Base-by-base conservation (phyloP, 352 stramenopile species). In the Globisporangium cederbergense region DNA sequence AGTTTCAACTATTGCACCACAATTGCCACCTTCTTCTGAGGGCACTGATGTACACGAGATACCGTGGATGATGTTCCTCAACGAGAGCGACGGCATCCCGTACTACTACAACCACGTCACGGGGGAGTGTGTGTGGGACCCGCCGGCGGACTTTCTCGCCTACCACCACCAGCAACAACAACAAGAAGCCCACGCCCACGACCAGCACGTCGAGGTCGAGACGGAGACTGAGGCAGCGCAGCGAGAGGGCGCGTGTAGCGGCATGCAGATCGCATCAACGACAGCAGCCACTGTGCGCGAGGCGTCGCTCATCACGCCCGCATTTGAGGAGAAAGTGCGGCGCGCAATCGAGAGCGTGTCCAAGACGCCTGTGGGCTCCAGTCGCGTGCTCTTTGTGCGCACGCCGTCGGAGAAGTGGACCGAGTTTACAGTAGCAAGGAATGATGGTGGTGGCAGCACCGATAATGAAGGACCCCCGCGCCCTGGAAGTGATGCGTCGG, bases 91-190 rank as follows among this genome's bases (percentile, higher is more conserved):
- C 28, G 78, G 77, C 10, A 60, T 78, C 16, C 79, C 81, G 30
- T 93, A 93, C 63, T 93, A 91, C 65, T 89, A 89, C 64, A 85
- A 91, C 47, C 59, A 80, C 46, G 36, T 73, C 32, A 90, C 78
- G 18, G 72, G 71, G 1, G 75, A 89, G 57, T 90, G 79, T 64
- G 70, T 90, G 18, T 93, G 83, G 83, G 79, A 89, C 14, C 68
- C 79, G 2, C 83, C 83, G 1, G 73, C 73, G 7, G 68, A 82
- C 11, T 91, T 85, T 30, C 43, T 85, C 7, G 75, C 60, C 28
- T 82, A 77, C 25, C 78, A 77, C 25, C 78, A 49, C 1, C 43
- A 49, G 43, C 43, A 49, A 20, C 16, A 49, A 6, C 16, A 57
- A 2, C 25, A 28, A 28, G 25, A 28, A 28, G 2, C 25, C 25